phyloP scores from a whole-genome alignment of 1,284 basidiomycete species.

The Phellinidium pouzarii region DNA sequence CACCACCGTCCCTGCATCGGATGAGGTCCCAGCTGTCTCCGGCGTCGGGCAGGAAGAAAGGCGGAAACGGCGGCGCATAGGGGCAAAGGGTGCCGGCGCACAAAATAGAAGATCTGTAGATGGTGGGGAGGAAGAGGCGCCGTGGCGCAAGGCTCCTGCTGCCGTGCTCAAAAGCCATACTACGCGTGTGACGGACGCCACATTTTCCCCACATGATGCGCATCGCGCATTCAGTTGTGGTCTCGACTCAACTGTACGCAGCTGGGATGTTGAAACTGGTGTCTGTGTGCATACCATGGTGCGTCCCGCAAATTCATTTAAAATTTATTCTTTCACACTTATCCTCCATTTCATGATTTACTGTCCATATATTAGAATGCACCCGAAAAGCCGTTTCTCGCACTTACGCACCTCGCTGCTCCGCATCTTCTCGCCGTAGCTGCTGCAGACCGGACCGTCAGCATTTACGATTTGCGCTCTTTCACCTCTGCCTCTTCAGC shows the following conservation, averaged over 20 bases:
- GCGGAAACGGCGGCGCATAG: slow-evolving; percentile 9
- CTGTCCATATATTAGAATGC: slow-evolving; percentile 39
- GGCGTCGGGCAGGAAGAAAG: slow-evolving; percentile 2
- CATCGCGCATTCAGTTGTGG: slow-evolving; percentile 58
- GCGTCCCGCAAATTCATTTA: slow-evolving; percentile 26
- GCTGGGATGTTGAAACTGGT: slow-evolving; percentile 67
- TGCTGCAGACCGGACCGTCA: slow-evolving; percentile 65
- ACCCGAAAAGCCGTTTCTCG: slow-evolving; percentile 66
- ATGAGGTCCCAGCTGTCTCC: slow-evolving; percentile 46
- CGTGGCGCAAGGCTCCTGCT: slow-evolving; percentile 55
- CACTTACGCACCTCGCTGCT: slow-evolving; percentile 29
- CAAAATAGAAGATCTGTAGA: slow-evolving; percentile 22
- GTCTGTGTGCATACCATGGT: slow-evolving; percentile 64
- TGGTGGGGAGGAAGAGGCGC: slow-evolving; percentile 20
- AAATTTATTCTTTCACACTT: slow-evolving; percentile 4
- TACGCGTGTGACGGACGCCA: slow-evolving; percentile 59
- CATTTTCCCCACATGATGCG: slow-evolving; percentile 35
- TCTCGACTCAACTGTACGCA: slow-evolving; percentile 68
- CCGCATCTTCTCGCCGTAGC: slow-evolving; percentile 39
- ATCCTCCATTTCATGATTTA: not conserved
- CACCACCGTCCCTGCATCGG: slow-evolving; percentile 48
- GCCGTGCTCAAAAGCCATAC: slow-evolving; percentile 71
- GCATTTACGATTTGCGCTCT: slow-evolving; percentile 56
- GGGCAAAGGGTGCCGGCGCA: slow-evolving; percentile 20
- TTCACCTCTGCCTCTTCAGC: slow-evolving; percentile 22